Conservation (phyloP, 371 early-diverging fungal species). For the Mucor circinelloides region DNA sequence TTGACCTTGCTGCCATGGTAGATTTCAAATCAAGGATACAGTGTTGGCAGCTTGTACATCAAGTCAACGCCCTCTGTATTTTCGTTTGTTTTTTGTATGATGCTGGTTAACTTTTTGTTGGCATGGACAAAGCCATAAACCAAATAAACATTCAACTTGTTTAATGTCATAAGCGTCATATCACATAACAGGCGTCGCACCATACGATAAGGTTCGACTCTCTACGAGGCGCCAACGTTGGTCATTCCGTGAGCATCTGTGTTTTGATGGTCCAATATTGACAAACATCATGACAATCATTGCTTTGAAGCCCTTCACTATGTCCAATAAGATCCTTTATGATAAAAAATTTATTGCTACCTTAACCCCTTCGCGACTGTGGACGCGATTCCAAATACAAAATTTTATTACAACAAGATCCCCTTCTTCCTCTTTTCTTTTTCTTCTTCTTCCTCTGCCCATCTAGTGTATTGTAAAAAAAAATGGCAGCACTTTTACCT, state of each 20-base stretch:
- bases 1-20: neutral
- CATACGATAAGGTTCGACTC: too few species aligned
- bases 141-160: too few species aligned
- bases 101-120: constrained; percentile 6
- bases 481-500: constrained; percentile 46
- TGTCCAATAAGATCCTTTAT: neutral
- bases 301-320: neutral
- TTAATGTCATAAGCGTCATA: too few species aligned
- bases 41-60: neutral
- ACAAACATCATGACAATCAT: too few species aligned
- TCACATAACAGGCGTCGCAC: too few species aligned
- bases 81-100: constrained; percentile 1
- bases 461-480: neutral
- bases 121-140: constrained; percentile 4
- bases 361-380: neutral
- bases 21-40: neutral
- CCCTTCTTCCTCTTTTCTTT: neutral
- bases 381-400: neutral
- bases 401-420: constrained; percentile 1
- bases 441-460: too few species aligned
- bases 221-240: too few species aligned
- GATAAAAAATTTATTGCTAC: neutral
- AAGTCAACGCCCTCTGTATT: constrained; percentile 3
- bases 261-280: too few species aligned
- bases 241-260: too few species aligned